Evolutionary conservation across 2,329 filamentous ascomycete species (phyloP).

Genomic region (Sclerotinia nivalis): DNA sequence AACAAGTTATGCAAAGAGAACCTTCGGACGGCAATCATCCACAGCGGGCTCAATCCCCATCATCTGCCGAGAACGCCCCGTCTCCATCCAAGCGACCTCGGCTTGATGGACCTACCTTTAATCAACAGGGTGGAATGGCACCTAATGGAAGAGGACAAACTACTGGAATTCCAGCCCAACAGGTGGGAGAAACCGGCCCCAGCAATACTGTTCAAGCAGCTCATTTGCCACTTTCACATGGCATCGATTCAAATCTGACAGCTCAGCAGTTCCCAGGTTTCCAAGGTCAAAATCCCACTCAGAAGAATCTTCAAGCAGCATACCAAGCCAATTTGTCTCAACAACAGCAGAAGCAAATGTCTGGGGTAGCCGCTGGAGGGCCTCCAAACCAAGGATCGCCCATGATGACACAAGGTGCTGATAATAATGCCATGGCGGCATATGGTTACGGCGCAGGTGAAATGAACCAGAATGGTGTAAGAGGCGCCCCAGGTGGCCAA

Average conservation of each 20-base stretch:
- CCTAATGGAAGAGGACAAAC: conserved; percentile 69
- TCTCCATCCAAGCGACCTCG: conserved; percentile 90
- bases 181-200: conserved; percentile 59
- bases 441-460: conserved; percentile 63
- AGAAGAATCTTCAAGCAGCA: conserved; percentile 78
- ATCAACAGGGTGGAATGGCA: conserved; percentile 60
- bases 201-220: conserved; percentile 52
- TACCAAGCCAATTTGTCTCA: conserved; percentile 84
- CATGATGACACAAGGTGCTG: conserved; percentile 74
- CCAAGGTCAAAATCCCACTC: conserved; percentile 43
- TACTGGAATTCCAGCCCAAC: conserved; percentile 65
- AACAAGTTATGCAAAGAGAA: conserved; percentile 83
- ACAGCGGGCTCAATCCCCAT: conserved; percentile 73
- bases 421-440: conserved; percentile 56
- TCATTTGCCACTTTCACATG: conserved; percentile 65
- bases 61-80: conserved; percentile 80
- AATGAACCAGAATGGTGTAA: conserved; percentile 59
- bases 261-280: conserved; percentile 70
- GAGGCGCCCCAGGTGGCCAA: conserved; percentile 58
- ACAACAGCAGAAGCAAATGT: conserved; percentile 71
- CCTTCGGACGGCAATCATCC: conserved; percentile 77
- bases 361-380: conserved; percentile 73
- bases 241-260: conserved; percentile 76
- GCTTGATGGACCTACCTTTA: conserved; percentile 71
- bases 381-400: conserved; percentile 78